A percentile compares a stretch with the other conserved stretches of the same genome.
Evolutionary conservation across 2,329 filamentous ascomycete species (phyloP).

Genomic region (Daldinia sp.): DNA sequence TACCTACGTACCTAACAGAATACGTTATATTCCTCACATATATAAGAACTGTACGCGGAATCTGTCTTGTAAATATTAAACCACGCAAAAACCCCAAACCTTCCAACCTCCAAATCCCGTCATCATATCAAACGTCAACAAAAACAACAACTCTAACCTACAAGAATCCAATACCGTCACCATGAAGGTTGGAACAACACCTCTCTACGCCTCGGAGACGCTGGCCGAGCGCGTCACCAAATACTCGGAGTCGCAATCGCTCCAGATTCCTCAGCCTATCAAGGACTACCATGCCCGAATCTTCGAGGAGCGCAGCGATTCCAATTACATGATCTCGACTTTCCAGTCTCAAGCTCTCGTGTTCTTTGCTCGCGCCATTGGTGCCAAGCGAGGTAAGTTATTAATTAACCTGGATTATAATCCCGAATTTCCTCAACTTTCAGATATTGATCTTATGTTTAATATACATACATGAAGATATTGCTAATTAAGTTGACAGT

Average conservation of each 20-base stretch:
- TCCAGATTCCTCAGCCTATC: constrained; percentile 48
- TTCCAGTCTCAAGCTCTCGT: constrained; percentile 58
- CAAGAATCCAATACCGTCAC: neutral
- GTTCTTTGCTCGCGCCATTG: constrained; percentile 57
- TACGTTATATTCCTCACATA: neutral
- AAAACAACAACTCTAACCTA: neutral
- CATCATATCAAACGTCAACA: neutral
- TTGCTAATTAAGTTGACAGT: constrained; percentile 50
- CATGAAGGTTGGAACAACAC: constrained; percentile 37
- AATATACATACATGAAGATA: neutral
- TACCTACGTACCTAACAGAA: neutral
- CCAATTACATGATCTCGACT: constrained; percentile 57
- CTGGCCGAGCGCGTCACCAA: constrained; percentile 47
- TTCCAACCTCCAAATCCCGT: neutral
- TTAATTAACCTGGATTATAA: neutral
- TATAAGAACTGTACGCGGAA: neutral
- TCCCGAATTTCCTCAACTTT: neutral
- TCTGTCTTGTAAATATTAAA: neutral
- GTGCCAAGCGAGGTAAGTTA: constrained; percentile 56
- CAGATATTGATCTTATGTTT: neutral
- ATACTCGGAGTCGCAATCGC: constrained; percentile 50
- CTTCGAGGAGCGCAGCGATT: constrained; percentile 22
- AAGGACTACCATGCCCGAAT: constrained; percentile 48
- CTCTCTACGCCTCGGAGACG: constrained; percentile 50
- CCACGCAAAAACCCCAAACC: neutral